phyloP scores from a whole-genome alignment of 2,329 filamentous ascomycete species.

The Daldinia sp. region DNA sequence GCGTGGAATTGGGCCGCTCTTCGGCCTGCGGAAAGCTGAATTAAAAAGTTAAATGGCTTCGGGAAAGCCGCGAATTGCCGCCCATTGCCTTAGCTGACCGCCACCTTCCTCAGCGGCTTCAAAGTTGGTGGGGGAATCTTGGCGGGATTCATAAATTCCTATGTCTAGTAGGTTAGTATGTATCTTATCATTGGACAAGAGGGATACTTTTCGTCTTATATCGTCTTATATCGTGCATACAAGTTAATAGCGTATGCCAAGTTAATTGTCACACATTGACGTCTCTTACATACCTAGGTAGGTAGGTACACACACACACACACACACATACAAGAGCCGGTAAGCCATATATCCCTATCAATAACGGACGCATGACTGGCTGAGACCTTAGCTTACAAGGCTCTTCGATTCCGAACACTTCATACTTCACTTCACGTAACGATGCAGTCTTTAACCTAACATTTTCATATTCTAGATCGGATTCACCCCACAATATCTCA shows the following conservation, averaged over 20 bases:
- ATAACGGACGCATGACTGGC: neutral
- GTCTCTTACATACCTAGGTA: constrained; percentile 22
- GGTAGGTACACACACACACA: constrained; percentile 1
- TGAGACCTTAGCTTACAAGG: constrained; percentile 1
- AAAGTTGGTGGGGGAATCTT: constrained; percentile 28
- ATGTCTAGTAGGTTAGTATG: too few relatives aligned
- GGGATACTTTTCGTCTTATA: neutral
- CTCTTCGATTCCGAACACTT: neutral
- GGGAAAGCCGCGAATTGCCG: constrained; percentile 47
- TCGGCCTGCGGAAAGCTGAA: constrained; percentile 26
- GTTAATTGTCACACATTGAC: neutral
- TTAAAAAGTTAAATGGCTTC: neutral
- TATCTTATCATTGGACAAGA: constrained; percentile 22
- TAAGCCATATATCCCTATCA: constrained; percentile 27
- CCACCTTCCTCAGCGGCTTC: constrained; percentile 30
- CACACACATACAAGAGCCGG: neutral
- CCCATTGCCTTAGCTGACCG: constrained; percentile 47
- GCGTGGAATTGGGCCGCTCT: constrained; percentile 34
- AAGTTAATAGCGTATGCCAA: constrained; percentile 4
- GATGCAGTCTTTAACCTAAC: neutral
- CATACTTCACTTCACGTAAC: neutral
- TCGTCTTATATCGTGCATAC: neutral
- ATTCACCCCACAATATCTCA: constrained; percentile 42
- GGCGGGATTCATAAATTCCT: constrained; percentile 24
- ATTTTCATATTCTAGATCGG: neutral